Evolutionary conservation across 257 asterid species (phyloP).

Genomic region (Agastache rugosa): DNA sequence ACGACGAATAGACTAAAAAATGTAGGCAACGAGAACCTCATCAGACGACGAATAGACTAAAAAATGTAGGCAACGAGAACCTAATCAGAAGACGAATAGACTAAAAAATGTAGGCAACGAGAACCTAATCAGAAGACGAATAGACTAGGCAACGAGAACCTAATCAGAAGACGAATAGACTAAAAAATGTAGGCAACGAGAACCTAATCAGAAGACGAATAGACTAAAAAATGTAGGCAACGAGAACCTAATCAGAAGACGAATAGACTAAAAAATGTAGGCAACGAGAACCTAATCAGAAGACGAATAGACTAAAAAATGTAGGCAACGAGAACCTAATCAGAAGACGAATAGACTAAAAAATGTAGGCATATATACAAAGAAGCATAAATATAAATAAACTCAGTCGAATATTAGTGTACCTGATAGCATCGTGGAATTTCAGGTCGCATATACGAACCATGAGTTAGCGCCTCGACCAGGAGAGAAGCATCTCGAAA

Average conservation of each 20-base stretch:
- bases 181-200: too few species aligned
- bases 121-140: neutral
- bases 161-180: neutral
- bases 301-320: neutral
- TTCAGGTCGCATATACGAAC: constrained; percentile 89
- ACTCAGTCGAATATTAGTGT: neutral
- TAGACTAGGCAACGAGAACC: neutral
- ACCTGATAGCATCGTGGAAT: constrained; percentile 95
- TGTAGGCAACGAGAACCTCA: neutral
- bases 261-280: neutral
- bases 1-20: neutral
- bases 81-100: neutral
- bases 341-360: neutral
- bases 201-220: neutral
- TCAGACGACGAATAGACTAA: neutral
- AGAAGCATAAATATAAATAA: neutral
- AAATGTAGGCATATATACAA: neutral
- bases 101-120: too few species aligned
- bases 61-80: constrained; percentile 6
- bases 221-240: too few species aligned
- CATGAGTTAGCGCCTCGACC: constrained; percentile 89
- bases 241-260: neutral
- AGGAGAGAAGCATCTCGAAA: constrained; percentile 71
- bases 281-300: constrained; percentile 4
- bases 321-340: constrained; percentile 9